A percentile compares a stretch with the other conserved stretches of the same genome.
Evolutionary conservation across 1,139 yeast genomes (phyloP).

Genomic region (Kodamaea arcana): DNA sequence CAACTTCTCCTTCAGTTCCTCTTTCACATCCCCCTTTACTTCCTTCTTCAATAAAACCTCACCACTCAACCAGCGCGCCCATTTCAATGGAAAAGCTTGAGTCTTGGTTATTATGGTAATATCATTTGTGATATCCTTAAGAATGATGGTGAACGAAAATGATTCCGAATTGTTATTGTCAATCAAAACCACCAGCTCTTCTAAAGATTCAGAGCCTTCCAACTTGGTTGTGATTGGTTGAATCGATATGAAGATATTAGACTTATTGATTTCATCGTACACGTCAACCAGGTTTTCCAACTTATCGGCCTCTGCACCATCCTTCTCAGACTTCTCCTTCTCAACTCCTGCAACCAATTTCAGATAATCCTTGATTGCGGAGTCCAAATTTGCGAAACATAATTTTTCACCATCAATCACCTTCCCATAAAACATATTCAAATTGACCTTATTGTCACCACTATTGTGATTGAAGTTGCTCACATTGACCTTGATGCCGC

Average conservation of each 20-base stretch:
- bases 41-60: constrained; percentile 25
- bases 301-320: constrained; percentile 16
- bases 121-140: constrained; percentile 75
- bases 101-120: constrained; percentile 72
- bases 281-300: constrained; percentile 13
- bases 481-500: constrained; percentile 64
- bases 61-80: constrained; percentile 84
- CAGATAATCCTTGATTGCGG: constrained; percentile 50
- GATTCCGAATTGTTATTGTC: constrained; percentile 36
- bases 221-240: constrained; percentile 53
- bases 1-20: constrained; percentile 13
- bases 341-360: constrained; percentile 18
- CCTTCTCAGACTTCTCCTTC: constrained; percentile 23
- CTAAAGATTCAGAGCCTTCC: constrained; percentile 22
- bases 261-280: constrained; percentile 33
- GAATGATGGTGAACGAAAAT: constrained; percentile 62
- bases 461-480: constrained; percentile 38
- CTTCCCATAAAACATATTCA: constrained; percentile 75
- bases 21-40: constrained; percentile 8
- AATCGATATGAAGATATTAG: constrained; percentile 74
- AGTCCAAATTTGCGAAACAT: constrained; percentile 81
- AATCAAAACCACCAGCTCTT: constrained; percentile 38
- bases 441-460: constrained; percentile 31
- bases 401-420: constrained; percentile 84
- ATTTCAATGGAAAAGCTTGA: constrained; percentile 83